These are phyloP conservation scores for Quercus phellos DNA, from an alignment of 331 rosid genomes.

Conservation along the genomic window DNA sequence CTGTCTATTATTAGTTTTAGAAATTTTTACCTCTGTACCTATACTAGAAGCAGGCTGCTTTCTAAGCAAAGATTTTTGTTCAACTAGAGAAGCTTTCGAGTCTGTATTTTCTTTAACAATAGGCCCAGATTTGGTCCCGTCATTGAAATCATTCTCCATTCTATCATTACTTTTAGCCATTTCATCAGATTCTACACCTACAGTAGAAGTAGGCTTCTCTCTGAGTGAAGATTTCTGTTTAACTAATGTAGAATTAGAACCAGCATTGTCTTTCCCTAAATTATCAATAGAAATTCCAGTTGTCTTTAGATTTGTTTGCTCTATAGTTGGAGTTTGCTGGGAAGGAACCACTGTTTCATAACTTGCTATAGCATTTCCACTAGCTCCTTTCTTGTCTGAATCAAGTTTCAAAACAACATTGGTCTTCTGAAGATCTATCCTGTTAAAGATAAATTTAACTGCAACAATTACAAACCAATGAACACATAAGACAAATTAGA, in stretches of 20 bases:
- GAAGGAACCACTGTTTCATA: conserved; percentile 29
- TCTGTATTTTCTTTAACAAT: not conserved
- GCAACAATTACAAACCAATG: conserved; percentile 50
- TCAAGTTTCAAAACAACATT: conserved; percentile 33
- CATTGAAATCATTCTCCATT: conserved; percentile 4
- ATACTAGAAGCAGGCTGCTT: conserved; percentile 4
- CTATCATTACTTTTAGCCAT: conserved; percentile 12
- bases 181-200: conserved; percentile 7
- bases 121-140: not conserved
- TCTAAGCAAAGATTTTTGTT: conserved; percentile 5
- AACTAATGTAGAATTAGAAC: conserved; percentile 16
- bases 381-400: conserved; percentile 36
- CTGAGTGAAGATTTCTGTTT: conserved; percentile 2
- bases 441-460: conserved; percentile 69
- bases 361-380: conserved; percentile 20
- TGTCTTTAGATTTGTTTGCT: conserved; percentile 20
- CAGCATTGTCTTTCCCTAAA: conserved; percentile 25
- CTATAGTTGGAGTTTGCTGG: conserved; percentile 19
- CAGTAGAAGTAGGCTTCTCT: conserved; percentile 7
- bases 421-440: conserved; percentile 41
- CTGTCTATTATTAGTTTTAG: conserved; percentile 10
- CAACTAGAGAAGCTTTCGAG: not conserved
- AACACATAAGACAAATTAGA: conserved; percentile 20
- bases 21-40: conserved; percentile 2
- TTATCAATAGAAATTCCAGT: conserved; percentile 22